These are phyloP conservation scores for Tulasnella sp. DNA, from an alignment of 768 basidiomycete species.

Conservation along the genomic window DNA sequence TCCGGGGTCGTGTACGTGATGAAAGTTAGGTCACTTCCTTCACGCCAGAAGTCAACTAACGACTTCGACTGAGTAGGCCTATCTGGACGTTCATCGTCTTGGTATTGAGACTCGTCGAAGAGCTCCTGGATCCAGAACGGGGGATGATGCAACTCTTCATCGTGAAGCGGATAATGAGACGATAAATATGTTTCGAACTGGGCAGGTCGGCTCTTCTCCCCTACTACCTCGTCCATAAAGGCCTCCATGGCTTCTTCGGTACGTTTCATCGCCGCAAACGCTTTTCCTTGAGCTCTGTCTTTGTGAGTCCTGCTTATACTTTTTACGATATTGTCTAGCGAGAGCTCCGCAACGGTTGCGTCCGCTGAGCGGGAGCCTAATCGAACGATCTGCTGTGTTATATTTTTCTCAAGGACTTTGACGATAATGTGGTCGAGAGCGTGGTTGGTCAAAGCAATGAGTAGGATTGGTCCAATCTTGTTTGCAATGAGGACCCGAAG, in stretches of 20 bases:
- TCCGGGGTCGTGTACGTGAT: background rate
- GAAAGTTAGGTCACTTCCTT: slow-evolving; percentile 6
- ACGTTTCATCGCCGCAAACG: slow-evolving; percentile 43
- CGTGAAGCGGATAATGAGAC: slow-evolving; percentile 49
- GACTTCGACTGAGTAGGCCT: background rate
- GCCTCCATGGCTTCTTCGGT: slow-evolving; percentile 47
- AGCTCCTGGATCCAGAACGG: slow-evolving; percentile 47
- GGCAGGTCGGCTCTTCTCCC: slow-evolving; percentile 37
- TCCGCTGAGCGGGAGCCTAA: slow-evolving; percentile 49
- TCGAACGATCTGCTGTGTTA: slow-evolving; percentile 62
- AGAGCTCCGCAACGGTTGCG: slow-evolving; percentile 21
- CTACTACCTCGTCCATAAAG: slow-evolving; percentile 45
- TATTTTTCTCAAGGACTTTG: slow-evolving; percentile 58
- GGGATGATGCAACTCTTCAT: slow-evolving; percentile 43
- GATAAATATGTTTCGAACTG: slow-evolving; percentile 45
- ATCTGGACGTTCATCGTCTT: background rate
- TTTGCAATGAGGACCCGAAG: slow-evolving; percentile 58
- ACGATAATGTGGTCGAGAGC: slow-evolving; percentile 69
- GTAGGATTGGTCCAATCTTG: slow-evolving; percentile 49
- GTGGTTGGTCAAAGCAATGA: slow-evolving; percentile 72
- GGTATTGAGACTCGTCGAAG: slow-evolving; percentile 27
- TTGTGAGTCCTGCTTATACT: background rate
- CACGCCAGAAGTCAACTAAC: slow-evolving; percentile 12
- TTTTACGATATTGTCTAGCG: background rate
- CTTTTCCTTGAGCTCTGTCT: slow-evolving; percentile 37